Conservation (phyloP, 768 basidiomycete genomes). For the Boletus reticulatus region DNA sequence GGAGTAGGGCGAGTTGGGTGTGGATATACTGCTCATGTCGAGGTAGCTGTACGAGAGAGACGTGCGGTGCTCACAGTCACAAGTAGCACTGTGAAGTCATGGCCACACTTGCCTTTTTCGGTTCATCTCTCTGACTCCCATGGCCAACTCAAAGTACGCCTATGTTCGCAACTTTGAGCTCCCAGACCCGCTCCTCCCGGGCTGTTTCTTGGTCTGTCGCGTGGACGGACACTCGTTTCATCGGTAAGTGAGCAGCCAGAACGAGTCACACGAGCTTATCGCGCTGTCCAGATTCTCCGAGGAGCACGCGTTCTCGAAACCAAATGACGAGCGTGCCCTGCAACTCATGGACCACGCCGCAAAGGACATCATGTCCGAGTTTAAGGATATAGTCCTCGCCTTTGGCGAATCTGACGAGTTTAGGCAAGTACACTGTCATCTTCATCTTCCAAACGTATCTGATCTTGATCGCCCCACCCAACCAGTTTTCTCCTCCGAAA, state of each 20-base stretch:
- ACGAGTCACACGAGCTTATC: neutral
- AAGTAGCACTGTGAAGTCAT: constrained; percentile 16
- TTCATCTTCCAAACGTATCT: neutral
- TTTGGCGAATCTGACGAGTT: constrained; percentile 99
- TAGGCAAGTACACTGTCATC: constrained; percentile 50
- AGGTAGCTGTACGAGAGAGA: neutral
- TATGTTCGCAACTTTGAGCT: constrained; percentile 91
- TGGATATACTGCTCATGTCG: constrained; percentile 25
- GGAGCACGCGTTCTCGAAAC: constrained; percentile 78
- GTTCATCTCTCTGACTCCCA: constrained; percentile 27
- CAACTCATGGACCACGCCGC: constrained; percentile 93
- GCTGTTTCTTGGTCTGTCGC: constrained; percentile 80
- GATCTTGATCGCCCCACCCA: neutral
- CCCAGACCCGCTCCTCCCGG: constrained; percentile 80
- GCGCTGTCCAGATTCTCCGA: constrained; percentile 69
- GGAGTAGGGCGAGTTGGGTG: constrained; percentile 23
- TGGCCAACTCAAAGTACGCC: constrained; percentile 92
- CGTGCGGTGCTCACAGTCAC: neutral
- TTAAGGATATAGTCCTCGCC: constrained; percentile 79
- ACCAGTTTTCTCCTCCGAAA: constrained; percentile 83
- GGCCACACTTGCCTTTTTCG: constrained; percentile 19
- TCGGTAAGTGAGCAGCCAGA: constrained; percentile 48
- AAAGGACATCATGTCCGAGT: constrained; percentile 72
- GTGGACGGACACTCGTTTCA: constrained; percentile 95
- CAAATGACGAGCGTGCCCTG: constrained; percentile 87